phyloP scores from a whole-genome alignment of 2,329 filamentous ascomycete species.

The Diaporthe sp. region DNA sequence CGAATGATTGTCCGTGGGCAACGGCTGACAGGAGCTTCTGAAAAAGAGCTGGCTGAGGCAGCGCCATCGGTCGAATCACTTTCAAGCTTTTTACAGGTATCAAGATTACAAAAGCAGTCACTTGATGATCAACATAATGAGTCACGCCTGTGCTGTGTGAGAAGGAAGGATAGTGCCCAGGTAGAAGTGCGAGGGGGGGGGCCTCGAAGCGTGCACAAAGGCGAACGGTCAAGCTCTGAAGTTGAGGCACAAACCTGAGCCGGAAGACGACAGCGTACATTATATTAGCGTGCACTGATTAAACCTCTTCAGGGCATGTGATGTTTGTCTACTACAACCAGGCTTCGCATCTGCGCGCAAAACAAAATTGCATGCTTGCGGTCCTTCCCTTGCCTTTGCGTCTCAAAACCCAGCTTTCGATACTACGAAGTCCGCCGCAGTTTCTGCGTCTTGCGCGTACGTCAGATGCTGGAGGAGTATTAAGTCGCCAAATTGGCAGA shows the following conservation, averaged over 20 bases:
- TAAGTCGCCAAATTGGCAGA: conserved; percentile 47
- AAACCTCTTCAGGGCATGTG: not conserved
- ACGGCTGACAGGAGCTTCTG: not conserved
- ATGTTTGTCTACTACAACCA: not conserved
- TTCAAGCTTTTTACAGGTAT: not conserved
- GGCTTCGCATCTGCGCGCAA: too few species aligned
- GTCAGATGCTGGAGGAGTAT: conserved; percentile 47
- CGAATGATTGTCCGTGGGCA: not conserved
- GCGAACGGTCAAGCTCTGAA: not conserved
- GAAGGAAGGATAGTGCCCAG: not conserved
- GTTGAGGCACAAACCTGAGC: too few species aligned
- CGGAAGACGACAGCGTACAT: not conserved
- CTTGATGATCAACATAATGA: not conserved
- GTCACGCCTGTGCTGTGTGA: not conserved
- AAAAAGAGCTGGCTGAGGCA: not conserved
- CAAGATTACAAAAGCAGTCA: not conserved
- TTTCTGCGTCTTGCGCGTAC: conserved; percentile 44
- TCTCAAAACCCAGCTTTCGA: conserved; percentile 21
- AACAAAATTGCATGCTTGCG: not conserved
- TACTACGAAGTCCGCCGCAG: conserved; percentile 47
- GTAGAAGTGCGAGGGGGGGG: not conserved
- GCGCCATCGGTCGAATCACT: too few species aligned
- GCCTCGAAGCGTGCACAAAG: too few species aligned
- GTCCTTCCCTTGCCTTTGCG: too few species aligned
- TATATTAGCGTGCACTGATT: not conserved